phyloP scores from a whole-genome alignment of 495 filamentous ascomycete species.

The Poronia punctata region DNA sequence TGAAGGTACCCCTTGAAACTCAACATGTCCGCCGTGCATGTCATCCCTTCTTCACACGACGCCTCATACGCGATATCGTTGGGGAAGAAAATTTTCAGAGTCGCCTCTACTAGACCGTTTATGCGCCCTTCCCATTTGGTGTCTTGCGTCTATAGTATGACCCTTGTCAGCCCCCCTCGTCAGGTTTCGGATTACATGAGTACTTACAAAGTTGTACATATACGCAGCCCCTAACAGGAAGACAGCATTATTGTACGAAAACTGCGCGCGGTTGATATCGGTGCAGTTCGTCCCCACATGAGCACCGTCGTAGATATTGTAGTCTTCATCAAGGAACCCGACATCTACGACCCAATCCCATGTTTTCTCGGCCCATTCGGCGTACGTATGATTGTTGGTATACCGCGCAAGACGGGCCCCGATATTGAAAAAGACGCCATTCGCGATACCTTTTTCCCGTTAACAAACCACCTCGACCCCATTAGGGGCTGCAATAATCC shows the following conservation, averaged over 20 bases:
- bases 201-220: constrained; percentile 66
- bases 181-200: neutral
- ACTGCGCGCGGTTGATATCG: constrained; percentile 54
- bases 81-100: constrained; percentile 51
- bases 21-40: constrained; percentile 66
- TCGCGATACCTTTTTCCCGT: constrained; percentile 47
- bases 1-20: constrained; percentile 77
- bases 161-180: no score
- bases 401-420: constrained; percentile 69
- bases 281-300: constrained; percentile 57
- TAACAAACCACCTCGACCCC: constrained; percentile 3
- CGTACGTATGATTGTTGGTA: constrained; percentile 72
- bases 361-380: constrained; percentile 63
- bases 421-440: constrained; percentile 77
- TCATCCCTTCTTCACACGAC: constrained; percentile 56
- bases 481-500: constrained; percentile 12
- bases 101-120: constrained; percentile 49
- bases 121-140: constrained; percentile 56
- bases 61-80: constrained; percentile 57
- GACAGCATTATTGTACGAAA: constrained; percentile 70
- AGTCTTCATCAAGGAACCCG: constrained; percentile 56
- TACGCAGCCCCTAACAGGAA: constrained; percentile 65
- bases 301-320: constrained; percentile 64
- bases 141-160: constrained; percentile 15
- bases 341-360: constrained; percentile 64